phyloP scores from a whole-genome alignment of 129 eudicot genomes.

The Flaveria ramosissima region DNA sequence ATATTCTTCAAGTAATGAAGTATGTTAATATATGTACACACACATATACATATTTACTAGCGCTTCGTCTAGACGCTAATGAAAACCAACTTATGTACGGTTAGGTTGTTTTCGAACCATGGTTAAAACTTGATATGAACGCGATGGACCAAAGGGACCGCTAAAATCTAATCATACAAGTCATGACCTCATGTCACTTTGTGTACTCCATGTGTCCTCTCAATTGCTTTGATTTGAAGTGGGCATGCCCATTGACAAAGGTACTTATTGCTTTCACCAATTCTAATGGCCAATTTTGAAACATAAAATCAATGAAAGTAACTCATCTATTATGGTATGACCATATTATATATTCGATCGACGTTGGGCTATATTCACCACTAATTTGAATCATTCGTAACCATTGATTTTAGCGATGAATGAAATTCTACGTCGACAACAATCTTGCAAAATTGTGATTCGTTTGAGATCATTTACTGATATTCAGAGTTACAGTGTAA shows the following conservation, averaged over 20 bases:
- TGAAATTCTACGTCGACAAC: background rate
- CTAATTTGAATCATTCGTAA: conserved; percentile 3
- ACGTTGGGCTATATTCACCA: conserved; percentile 3
- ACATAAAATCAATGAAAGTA: conserved; percentile 27
- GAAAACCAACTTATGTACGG: background rate
- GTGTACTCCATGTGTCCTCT: conserved; percentile 19
- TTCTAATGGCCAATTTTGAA: conserved; percentile 21
- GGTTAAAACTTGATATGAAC: conserved; percentile 8
- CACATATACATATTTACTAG: background rate
- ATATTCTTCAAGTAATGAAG: no score
- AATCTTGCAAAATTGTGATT: background rate
- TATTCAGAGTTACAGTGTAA: no score
- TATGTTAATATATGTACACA: background rate
- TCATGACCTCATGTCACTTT: conserved; percentile 30
- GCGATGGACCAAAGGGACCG: conserved; percentile 16
- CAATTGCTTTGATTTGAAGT: conserved; percentile 35
- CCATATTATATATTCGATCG: conserved; percentile 10
- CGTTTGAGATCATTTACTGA: background rate
- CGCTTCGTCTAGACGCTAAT: background rate
- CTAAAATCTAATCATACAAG: conserved; percentile 24
- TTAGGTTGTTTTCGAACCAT: conserved; percentile 11
- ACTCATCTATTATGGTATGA: conserved; percentile 16
- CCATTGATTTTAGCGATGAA: background rate
- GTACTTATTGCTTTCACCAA: conserved; percentile 31
- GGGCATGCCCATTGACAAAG: conserved; percentile 33